Evolutionary conservation across 2,329 filamentous ascomycete species (phyloP).

Genomic region (Venturia carpophila): DNA sequence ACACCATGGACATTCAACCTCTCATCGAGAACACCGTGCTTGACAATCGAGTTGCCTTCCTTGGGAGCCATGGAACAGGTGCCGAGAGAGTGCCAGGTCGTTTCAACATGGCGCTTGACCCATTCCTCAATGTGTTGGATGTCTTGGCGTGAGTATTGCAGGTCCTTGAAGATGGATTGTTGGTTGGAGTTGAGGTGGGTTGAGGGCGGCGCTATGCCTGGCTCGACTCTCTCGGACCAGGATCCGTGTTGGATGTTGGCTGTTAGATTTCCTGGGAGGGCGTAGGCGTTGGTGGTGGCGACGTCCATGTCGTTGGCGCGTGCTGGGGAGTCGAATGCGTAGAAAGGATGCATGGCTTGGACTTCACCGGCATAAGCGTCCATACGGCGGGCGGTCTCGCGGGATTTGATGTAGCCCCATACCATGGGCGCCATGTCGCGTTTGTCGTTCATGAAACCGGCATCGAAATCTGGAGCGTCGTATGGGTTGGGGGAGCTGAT

Average conservation of each 20-base stretch:
- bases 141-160: constrained; percentile 58
- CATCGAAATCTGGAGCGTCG: constrained; percentile 67
- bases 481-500: constrained; percentile 67
- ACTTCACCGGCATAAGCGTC: constrained; percentile 70
- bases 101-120: constrained; percentile 61
- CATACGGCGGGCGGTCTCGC: constrained; percentile 72
- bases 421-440: constrained; percentile 74
- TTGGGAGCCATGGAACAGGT: constrained; percentile 71
- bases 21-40: constrained; percentile 70
- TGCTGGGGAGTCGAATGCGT: constrained; percentile 60
- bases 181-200: constrained; percentile 56
- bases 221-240: constrained; percentile 42
- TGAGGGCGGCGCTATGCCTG: constrained; percentile 33
- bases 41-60: constrained; percentile 72
- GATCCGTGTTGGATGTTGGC: constrained; percentile 64
- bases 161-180: constrained; percentile 51
- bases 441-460: constrained; percentile 79
- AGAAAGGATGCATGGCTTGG: constrained; percentile 57
- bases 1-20: constrained; percentile 71
- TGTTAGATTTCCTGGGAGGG: constrained; percentile 61
- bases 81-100: constrained; percentile 61
- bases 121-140: constrained; percentile 60
- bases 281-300: constrained; percentile 66
- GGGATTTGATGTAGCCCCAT: constrained; percentile 76
- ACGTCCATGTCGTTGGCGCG: constrained; percentile 66